Evolutionary conservation across 2,329 filamentous ascomycete genomes (phyloP).

Genomic region (Cytospora paraplurivora): DNA sequence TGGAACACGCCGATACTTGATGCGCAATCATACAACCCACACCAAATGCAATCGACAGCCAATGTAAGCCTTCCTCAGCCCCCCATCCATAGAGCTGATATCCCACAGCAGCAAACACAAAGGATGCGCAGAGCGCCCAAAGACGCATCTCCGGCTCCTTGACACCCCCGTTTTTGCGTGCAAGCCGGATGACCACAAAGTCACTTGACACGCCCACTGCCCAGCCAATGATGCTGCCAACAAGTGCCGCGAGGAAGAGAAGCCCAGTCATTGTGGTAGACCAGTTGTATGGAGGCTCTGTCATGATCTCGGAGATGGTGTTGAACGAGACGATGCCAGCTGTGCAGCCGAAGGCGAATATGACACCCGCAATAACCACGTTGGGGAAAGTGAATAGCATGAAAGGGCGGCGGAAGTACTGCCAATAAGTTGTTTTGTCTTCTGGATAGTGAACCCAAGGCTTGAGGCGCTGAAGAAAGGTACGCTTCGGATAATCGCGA

Average conservation of each 20-base stretch:
- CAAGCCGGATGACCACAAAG: constrained; percentile 37
- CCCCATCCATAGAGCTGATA: constrained; percentile 45
- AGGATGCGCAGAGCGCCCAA: constrained; percentile 39
- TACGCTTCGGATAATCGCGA: constrained; percentile 28
- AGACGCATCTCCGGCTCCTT: constrained; percentile 44
- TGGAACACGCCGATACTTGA: constrained; percentile 42
- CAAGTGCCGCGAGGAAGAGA: constrained; percentile 39
- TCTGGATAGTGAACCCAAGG: constrained; percentile 35
- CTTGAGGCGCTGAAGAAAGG: constrained; percentile 31
- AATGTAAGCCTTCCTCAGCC: constrained; percentile 38
- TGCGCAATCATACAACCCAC: constrained; percentile 44
- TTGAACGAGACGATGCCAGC: constrained; percentile 44
- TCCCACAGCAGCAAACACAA: constrained; percentile 39
- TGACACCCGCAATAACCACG: constrained; percentile 40
- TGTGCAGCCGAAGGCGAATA: constrained; percentile 45
- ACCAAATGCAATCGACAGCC: constrained; percentile 41
- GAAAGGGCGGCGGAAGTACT: constrained; percentile 44
- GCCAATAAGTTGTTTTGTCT: constrained; percentile 41
- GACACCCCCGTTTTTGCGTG: constrained; percentile 39
- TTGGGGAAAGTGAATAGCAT: constrained; percentile 43
- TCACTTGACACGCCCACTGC: constrained; percentile 39
- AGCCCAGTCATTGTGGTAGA: constrained; percentile 29
- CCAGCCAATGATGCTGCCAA: constrained; percentile 41
- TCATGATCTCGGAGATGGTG: constrained; percentile 39
- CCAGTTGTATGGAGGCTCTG: constrained; percentile 28